Conservation (phyloP, 2,329 filamentous ascomycete species). For the Nemania serpens region DNA sequence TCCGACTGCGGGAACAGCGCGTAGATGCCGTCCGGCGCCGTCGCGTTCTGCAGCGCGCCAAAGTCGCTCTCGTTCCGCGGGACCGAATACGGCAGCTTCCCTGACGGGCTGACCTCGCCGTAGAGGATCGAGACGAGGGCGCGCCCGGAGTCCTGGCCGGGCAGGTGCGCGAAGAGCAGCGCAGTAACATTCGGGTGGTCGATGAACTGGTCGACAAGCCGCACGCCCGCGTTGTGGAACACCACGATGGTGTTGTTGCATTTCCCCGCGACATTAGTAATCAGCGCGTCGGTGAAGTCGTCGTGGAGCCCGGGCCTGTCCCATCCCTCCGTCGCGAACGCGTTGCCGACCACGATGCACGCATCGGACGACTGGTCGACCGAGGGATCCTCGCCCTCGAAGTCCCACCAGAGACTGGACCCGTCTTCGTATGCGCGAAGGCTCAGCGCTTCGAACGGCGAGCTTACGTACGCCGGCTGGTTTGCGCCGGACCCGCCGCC, state of each 20-base stretch:
- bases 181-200: constrained; percentile 73
- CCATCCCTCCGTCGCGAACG: constrained; percentile 67
- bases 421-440: constrained; percentile 50
- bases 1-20: constrained; percentile 40
- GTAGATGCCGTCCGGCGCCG: constrained; percentile 50
- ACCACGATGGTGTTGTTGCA: constrained; percentile 67
- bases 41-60: constrained; percentile 42
- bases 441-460: constrained; percentile 49
- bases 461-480: constrained; percentile 46
- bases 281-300: constrained; percentile 57
- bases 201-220: constrained; percentile 62
- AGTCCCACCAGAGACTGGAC: constrained; percentile 54
- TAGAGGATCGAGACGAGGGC: constrained; percentile 76
- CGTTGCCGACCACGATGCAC: constrained; percentile 63
- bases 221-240: constrained; percentile 64
- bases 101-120: constrained; percentile 55
- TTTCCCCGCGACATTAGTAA: constrained; percentile 53
- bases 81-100: constrained; percentile 57
- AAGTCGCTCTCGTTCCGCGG: constrained; percentile 54
- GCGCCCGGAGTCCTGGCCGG: constrained; percentile 67
- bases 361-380: constrained; percentile 55
- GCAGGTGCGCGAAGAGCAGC: constrained; percentile 60
- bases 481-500: constrained; percentile 40
- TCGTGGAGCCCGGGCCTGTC: constrained; percentile 62
- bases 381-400: constrained; percentile 44